Conservation (phyloP, 2,329 filamentous ascomycete genomes). For the Albophoma yamanashiensis region DNA sequence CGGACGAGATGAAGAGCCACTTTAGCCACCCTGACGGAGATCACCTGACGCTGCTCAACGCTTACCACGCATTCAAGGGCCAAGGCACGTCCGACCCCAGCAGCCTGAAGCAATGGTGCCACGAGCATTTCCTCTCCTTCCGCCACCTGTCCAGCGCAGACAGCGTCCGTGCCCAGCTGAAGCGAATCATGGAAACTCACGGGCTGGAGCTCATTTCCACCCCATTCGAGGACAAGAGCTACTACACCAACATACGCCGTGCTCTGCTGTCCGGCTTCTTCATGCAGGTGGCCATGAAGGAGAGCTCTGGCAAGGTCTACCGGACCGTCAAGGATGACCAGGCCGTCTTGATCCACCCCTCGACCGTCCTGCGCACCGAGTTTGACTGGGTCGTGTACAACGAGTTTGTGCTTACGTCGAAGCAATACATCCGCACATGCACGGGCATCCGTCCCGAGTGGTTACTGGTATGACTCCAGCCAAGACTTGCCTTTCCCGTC, state of each 20-base stretch:
- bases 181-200: slow-evolving; percentile 92
- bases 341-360: slow-evolving; percentile 84
- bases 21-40: slow-evolving; percentile 92
- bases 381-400: slow-evolving; percentile 98
- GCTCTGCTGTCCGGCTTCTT: slow-evolving; percentile 94
- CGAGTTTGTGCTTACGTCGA: slow-evolving; percentile 94
- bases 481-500: not conserved
- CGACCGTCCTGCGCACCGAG: slow-evolving; percentile 77
- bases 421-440: slow-evolving; percentile 95
- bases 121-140: slow-evolving; percentile 89
- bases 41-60: slow-evolving; percentile 91
- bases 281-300: slow-evolving; percentile 97
- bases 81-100: slow-evolving; percentile 44
- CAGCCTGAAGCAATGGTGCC: slow-evolving; percentile 85
- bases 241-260: slow-evolving; percentile 93
- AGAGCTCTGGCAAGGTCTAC: slow-evolving; percentile 81
- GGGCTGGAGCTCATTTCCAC: slow-evolving; percentile 81
- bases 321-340: slow-evolving; percentile 96
- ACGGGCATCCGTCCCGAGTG: slow-evolving; percentile 89
- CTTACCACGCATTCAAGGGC: slow-evolving; percentile 93
- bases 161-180: slow-evolving; percentile 83
- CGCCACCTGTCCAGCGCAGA: slow-evolving; percentile 86
- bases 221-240: slow-evolving; percentile 87
- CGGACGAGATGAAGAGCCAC: slow-evolving; percentile 93
- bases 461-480: slow-evolving; percentile 58